These are phyloP conservation scores for Boletus patriciae DNA, from an alignment of 768 basidiomycete genomes.

Conservation along the genomic window DNA sequence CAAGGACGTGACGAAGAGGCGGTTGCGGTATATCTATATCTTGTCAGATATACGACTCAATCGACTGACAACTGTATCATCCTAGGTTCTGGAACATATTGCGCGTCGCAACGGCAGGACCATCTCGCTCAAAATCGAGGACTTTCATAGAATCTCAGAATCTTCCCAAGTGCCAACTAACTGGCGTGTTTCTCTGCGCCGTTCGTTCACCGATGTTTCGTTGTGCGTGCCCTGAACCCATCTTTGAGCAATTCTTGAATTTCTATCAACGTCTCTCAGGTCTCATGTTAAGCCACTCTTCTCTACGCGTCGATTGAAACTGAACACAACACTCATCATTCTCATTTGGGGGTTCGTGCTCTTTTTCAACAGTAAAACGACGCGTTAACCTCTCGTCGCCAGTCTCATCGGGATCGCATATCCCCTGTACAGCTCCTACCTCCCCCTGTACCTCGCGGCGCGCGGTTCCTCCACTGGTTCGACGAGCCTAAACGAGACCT, in stretches of 20 bases:
- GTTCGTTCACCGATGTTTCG: constrained; percentile 40
- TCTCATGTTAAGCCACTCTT: constrained; percentile 52
- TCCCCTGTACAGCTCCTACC: constrained; percentile 53
- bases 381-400: constrained; percentile 1
- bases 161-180: constrained; percentile 10
- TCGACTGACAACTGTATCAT: neutral
- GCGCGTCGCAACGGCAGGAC: constrained; percentile 48
- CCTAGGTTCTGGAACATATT: constrained; percentile 48
- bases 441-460: constrained; percentile 47
- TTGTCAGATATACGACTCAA: neutral
- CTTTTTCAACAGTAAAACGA: neutral
- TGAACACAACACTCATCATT: constrained; percentile 50
- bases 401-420: constrained; percentile 53
- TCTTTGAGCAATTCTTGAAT: neutral
- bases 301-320: constrained; percentile 41
- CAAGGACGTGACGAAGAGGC: constrained; percentile 59
- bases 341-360: constrained; percentile 49
- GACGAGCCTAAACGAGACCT: constrained; percentile 33
- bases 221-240: constrained; percentile 31
- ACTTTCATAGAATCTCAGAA: constrained; percentile 37
- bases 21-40: constrained; percentile 36
- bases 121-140: constrained; percentile 46
- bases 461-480: constrained; percentile 30
- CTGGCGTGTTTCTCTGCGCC: constrained; percentile 29
- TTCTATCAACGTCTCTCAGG: constrained; percentile 21